Base-by-base conservation (phyloP, 2,329 filamentous ascomycete genomes). In the Phyllosticta paracitricarpa region DNA sequence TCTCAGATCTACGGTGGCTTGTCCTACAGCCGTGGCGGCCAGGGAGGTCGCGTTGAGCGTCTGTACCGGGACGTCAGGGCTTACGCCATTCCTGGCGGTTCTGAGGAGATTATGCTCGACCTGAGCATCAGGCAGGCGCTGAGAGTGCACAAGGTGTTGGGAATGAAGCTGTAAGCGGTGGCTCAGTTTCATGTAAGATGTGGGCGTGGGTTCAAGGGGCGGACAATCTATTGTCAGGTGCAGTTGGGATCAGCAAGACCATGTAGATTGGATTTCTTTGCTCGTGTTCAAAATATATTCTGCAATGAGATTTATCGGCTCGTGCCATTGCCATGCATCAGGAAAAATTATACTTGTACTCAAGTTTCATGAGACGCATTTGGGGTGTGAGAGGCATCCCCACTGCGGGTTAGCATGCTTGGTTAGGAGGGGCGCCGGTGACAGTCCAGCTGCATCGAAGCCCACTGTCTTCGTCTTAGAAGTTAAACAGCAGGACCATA, bases 21-120 rank as follows among this genome's bases (percentile, higher is more conserved):
- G 66, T 91, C 87, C 69, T 97, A 97, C 79, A 92, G 86, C 63
- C 85, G 93, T 53, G 94, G 94, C 61, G 94, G 94, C 17, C 94
- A 97, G 79, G 94, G 94, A 64, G 93, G 85, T 63, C 97, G 97
- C 84, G 85, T 97, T 58, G 94, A 99, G 84, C 80, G 94, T 63
- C 78, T 99, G 69, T 97, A 97, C 77, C 84, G 94, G 65, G 94
- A 99, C 74, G 94, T 97, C 17, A 84, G 94, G 68, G 94, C 94
- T 0, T 97, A 99, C 75, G 93, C 94, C 26, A 81, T 99, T 68
- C 94, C 94, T 2, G 94, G 94, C 70, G 94, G 94, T 25, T 91
- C 86, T 66, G 93, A 99, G 79, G 94, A 99, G 82, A 99, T 99
- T 66, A 99, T 99, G 94, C 79, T 97, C 66, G 94, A 99, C 75